Base-by-base conservation (phyloP, 2,329 filamentous ascomycete species). In the Diaporthe citrichinensis region DNA sequence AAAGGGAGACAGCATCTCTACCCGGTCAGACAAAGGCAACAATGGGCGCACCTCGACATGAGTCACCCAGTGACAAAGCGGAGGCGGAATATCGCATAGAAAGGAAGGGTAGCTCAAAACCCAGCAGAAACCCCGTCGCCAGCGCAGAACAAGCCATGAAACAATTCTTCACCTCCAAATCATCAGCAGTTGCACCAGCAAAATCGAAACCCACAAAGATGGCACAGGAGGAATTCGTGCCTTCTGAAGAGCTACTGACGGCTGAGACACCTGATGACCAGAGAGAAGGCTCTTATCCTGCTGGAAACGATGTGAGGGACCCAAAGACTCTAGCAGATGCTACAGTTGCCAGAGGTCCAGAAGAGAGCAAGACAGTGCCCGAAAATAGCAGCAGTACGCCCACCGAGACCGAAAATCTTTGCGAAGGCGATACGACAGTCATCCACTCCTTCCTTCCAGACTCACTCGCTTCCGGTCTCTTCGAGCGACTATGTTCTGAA, bases 361-460 rank as follows among this genome's bases (percentile, higher is more conserved):
- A 17, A 58, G 71, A 67, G 10, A 44, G 36, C 31, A 62, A 71
- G 9, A 77, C 55, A 55, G 79, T 77, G 78, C 65, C 74, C 17
- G 74, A 79, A 46, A 61, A 80, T 62, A 51, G 78, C 78, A 67
- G 69, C 76, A 78, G 25, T 41, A 5, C 79, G 55, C 71, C 79
- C 25, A 73, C 73, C 36, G 79, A 81, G 49, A 84, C 87, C 14
- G 90, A 90, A 76, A 83, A 83, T 9, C 90, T 98, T 69, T 95
- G 94, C 61, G 94, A 96, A 82, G 94, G 95, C 10, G 95, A 98
- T 81, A 97, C 95, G 0, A 89, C 88, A 57, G 89, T 98, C 55
- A 87, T 95, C 51, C 87, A 92, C 77, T 86, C 95, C 77, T 85
- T 98, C 44, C 88, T 98, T 2, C 88, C 94, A 1, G 81, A 84